Base-by-base conservation (phyloP, 78 protist species). In the Cyanophora paradoxa region DNA sequence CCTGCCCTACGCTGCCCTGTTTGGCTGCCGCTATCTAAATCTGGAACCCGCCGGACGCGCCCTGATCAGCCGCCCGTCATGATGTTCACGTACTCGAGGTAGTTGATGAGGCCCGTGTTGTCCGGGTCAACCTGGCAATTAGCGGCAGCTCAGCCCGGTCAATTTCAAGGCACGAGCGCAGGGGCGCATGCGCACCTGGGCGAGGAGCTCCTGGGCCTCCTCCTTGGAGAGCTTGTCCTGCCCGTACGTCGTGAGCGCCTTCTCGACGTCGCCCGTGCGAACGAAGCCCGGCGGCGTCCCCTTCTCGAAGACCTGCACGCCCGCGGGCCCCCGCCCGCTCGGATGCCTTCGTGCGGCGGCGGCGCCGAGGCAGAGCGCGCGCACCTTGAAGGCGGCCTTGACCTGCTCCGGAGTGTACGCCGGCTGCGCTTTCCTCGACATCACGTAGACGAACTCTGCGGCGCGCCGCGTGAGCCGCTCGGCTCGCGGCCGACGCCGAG, bases 351-450 rank as follows among this genome's bases (percentile, higher is more conserved):
- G 26, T 46, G 11, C 54, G 26, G 26, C 54, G 11, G 26, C 54
- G 26, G 11, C 16, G 26, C 54, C 54, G n/a, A n/a, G n/a, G n/a
- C n/a, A n/a, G n/a, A n/a, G 11, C 54, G 11, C 54, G 26, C 54
- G 54, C 54, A 17, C 65, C 11, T 75, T 75, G 64, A 75, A 75
- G 8, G 79, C 79, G 34, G 72, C 79, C 61, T 75, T 75, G 39
- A 75, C 79, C 26, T 75, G 63, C 26, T 62, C 72, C 5, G 79
- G 73, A 7, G 79, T 75, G 79, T 75, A 75, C 5, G 71, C 30
- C 31, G 79, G 64, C n/a, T 62, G 46, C 64, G 64, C 79, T 26
- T 75, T 75, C 24, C 79, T 41, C 5, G 72, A 46, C 79, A 75
- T 75, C 17, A 75, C 79, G 24, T 10, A 16, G 17, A 57, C 46